Evolutionary conservation across 495 filamentous ascomycete species (phyloP), one percentile per base, ranked within the genome.

Genomic region (Mycothermus thermophilus): DNA sequence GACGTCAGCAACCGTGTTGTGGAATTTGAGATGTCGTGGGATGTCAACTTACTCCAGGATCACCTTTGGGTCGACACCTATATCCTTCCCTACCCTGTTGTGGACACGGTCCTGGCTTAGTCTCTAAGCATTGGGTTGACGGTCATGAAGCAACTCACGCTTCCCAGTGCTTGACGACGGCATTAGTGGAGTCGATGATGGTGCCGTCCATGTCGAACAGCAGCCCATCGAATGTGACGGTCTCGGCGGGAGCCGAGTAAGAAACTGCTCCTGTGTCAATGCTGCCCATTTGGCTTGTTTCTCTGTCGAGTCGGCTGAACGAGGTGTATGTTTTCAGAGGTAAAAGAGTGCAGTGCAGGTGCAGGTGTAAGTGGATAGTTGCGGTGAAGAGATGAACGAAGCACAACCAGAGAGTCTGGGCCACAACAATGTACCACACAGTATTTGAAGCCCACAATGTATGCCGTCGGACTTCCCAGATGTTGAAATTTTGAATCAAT

Each of bases 121-220:
- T 15, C 4, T 30, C 22, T 42, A 11, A 47, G 43, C n/a, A 16
- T 39, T 32, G 42, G 4, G 3, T 28, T 17, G 5, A n/a, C n/a
- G 17, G 23, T 14, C 1, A 11, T 9, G 3, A n/a, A 13, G 21
- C 3, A 8, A 36, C 70, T 64, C 60, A 87, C 82, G 71, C 67
- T 42, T 81, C 67, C 90, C 90, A 97, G 58, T 93, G 79, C 55
- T 94, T 93, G 35, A 83, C 73, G 24, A 97, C 86, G 9, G 90
- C 90, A 25, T 64, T 55, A 1, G 81, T 86, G 5, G 77, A 82
- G 44, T 86, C 79, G 41, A 85, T 77, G 41, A 85, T 83, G 29
- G 80, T 84, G 18, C 79, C 85, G 48, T 92, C 86, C 71, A 94
- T 87, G 58, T 95, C 88, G 44, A 93, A 94, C 3, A 95, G 70